phyloP scores from a whole-genome alignment of 2,329 filamentous ascomycete species.

The Colletotrichum caudatum region DNA sequence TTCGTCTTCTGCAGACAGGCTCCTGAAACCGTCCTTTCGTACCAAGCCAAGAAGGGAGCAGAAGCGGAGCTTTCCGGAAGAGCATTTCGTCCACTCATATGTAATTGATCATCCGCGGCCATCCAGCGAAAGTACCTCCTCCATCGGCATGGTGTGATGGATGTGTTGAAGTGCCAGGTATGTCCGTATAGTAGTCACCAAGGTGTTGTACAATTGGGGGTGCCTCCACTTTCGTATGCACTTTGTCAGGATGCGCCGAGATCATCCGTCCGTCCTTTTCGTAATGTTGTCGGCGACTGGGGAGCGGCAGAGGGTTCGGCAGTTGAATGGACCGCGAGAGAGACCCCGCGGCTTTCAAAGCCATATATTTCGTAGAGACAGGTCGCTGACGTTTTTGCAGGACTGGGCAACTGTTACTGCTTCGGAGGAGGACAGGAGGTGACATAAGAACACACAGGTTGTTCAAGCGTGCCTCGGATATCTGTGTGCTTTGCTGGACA shows the following conservation, averaged over 20 bases:
- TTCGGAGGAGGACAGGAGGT: background rate
- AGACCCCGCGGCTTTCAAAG: background rate
- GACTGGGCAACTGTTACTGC: background rate
- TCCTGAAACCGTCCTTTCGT: slow-evolving; percentile 8
- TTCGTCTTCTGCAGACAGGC: background rate
- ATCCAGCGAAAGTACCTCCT: slow-evolving; percentile 1
- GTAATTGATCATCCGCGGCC: background rate
- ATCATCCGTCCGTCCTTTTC: background rate
- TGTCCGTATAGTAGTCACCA: too few species aligned
- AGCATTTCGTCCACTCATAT: background rate
- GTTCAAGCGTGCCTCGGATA: background rate
- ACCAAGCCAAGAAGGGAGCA: background rate
- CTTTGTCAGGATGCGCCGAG: too few species aligned
- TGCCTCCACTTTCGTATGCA: too few species aligned
- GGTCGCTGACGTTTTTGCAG: background rate
- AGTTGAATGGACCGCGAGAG: too few species aligned
- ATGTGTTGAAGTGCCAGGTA: too few species aligned
- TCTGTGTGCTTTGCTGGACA: background rate
- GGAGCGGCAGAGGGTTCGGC: background rate
- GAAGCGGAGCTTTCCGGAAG: background rate
- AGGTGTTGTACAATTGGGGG: too few species aligned
- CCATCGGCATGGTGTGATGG: background rate
- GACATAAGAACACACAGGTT: background rate
- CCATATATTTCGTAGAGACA: too few species aligned
- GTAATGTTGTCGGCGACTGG: background rate